A percentile compares a stretch with the other conserved stretches of the same genome.
These are phyloP conservation scores for Dioscorea zingiberensis DNA, from an alignment of 106 monocot species.

Conservation along the genomic window DNA sequence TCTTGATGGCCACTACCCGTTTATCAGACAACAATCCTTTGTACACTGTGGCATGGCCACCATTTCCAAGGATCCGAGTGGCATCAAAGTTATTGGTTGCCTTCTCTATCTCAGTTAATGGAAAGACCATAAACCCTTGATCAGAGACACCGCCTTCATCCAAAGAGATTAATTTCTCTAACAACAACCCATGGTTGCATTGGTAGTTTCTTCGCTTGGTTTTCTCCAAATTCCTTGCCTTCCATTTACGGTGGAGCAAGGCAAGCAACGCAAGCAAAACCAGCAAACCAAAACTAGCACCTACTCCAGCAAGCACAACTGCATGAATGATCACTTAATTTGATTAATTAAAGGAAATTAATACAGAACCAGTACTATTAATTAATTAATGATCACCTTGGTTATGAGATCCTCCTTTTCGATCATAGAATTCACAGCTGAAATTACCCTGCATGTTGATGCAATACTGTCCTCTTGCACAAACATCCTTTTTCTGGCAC, in stretches of 20 bases:
- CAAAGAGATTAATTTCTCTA: conserved; percentile 2
- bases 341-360: not conserved
- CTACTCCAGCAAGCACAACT: too few relatives aligned
- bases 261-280: not conserved
- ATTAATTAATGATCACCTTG: too few relatives aligned
- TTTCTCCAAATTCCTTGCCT: conserved; percentile 9
- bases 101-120: conserved; percentile 20
- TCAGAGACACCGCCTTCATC: conserved; percentile 1
- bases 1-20: conserved; percentile 40
- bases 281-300: not conserved
- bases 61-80: conserved; percentile 28
- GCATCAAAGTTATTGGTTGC: conserved; percentile 31
- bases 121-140: conserved; percentile 19
- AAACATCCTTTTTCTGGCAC: not conserved
- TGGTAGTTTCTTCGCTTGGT: conserved; percentile 24
- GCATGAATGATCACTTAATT: too few relatives aligned
- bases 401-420: too few relatives aligned
- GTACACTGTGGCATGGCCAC: conserved; percentile 46
- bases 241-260: conserved; percentile 3
- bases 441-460: not conserved
- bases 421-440: too few relatives aligned
- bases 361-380: too few relatives aligned
- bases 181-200: conserved; percentile 36
- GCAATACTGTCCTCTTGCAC: conserved; percentile 1
- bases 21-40: conserved; percentile 25